phyloP scores from a whole-genome alignment of 2,329 filamentous ascomycete species.

The Malbranchea cinnamomea region DNA sequence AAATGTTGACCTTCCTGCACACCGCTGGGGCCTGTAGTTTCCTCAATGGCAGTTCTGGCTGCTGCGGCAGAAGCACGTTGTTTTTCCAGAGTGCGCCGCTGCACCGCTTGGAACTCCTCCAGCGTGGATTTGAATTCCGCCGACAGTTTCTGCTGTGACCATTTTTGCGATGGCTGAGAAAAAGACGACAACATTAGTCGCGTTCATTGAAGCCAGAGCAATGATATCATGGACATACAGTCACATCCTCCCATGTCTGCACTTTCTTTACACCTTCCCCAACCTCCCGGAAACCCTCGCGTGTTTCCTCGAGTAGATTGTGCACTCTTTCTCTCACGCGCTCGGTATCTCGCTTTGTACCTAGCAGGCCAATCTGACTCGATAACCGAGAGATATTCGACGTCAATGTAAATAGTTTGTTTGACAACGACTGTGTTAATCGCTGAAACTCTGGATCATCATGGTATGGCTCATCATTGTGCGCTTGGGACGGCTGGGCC shows the following conservation, averaged over 20 bases:
- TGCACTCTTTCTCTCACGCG: constrained; percentile 82
- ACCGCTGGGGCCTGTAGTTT: constrained; percentile 24
- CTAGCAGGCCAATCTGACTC: constrained; percentile 70
- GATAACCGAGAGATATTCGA: constrained; percentile 75
- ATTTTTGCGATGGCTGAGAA: constrained; percentile 75
- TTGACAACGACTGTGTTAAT: constrained; percentile 68
- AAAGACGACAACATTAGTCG: constrained; percentile 2
- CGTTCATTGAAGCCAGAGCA: neutral
- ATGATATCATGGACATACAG: constrained; percentile 37
- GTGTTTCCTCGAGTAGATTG: constrained; percentile 71
- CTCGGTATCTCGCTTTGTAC: constrained; percentile 81
- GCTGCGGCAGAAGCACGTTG: constrained; percentile 75
- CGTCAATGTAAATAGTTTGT: constrained; percentile 77
- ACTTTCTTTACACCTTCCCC: constrained; percentile 90
- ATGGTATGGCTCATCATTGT: constrained; percentile 59
- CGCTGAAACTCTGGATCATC: constrained; percentile 88
- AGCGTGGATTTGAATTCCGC: constrained; percentile 83
- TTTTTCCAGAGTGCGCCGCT: constrained; percentile 80
- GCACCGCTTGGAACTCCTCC: constrained; percentile 82
- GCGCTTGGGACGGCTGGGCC: constrained; percentile 54
- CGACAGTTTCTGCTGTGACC: constrained; percentile 87
- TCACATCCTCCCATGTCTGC: constrained; percentile 71
- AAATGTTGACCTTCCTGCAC: constrained; percentile 40
- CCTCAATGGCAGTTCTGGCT: constrained; percentile 64
- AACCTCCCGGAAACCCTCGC: constrained; percentile 74